phyloP scores from a whole-genome alignment of 495 filamentous ascomycete genomes.

The Neurospora sp. region DNA sequence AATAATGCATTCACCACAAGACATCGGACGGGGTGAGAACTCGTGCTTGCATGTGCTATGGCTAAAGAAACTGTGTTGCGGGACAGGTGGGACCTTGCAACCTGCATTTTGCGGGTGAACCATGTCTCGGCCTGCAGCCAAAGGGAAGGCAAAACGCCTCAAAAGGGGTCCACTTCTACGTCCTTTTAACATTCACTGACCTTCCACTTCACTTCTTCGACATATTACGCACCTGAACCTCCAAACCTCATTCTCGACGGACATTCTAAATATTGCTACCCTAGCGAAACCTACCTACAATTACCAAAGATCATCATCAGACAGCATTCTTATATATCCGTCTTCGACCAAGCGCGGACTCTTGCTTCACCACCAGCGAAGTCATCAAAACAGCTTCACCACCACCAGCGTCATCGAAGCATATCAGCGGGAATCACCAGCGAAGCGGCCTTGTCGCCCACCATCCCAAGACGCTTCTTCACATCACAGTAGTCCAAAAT shows the following conservation, averaged over 20 bases:
- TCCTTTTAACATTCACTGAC: not conserved
- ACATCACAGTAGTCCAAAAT: not conserved
- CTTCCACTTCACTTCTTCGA: not conserved
- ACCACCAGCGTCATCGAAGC: not conserved
- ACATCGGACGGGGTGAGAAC: not conserved
- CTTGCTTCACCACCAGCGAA: not conserved
- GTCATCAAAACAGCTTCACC: not conserved
- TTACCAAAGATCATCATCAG: not conserved
- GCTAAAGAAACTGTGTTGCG: not conserved
- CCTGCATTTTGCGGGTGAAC: not conserved
- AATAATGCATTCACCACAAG: not conserved
- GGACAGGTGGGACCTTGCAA: not conserved
- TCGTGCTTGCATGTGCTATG: not conserved
- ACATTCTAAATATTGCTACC: not conserved
- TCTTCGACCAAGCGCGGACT: not conserved
- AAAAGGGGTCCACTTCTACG: not conserved
- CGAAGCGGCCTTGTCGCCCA: not conserved
- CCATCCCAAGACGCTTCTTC: not conserved
- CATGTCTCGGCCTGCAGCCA: not conserved
- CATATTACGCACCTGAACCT: not conserved
- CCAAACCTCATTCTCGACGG: not conserved
- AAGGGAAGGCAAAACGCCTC: not conserved
- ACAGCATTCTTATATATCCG: not conserved
- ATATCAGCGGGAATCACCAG: not conserved
- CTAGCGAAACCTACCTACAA: not conserved